phyloP scores from a whole-genome alignment of 306 rosid genomes.

The Citrullus mucosospermus region DNA sequence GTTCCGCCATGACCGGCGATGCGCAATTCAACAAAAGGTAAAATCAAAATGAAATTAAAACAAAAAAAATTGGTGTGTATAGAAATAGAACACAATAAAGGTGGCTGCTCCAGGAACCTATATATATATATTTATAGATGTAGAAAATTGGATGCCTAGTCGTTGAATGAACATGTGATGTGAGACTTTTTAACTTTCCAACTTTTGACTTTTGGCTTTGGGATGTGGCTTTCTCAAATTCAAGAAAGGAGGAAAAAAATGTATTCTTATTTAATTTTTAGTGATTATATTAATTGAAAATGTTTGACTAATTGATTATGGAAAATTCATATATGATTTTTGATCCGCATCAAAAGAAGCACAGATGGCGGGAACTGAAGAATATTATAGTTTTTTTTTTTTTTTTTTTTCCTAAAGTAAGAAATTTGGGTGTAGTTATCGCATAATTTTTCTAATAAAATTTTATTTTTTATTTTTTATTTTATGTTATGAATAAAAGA shows the following conservation, averaged over 20 bases:
- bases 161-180: neutral
- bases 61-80: neutral
- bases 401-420: too few species aligned
- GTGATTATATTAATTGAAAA: neutral
- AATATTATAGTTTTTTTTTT: neutral
- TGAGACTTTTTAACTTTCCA: neutral
- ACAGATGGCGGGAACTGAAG: neutral
- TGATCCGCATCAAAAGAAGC: neutral
- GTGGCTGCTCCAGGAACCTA: neutral
- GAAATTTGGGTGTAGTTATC: too few species aligned
- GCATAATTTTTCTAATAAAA: too few species aligned
- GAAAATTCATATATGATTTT: neutral
- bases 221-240: neutral
- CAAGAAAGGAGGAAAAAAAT: neutral
- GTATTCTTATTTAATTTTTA: neutral
- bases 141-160: neutral
- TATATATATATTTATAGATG: neutral
- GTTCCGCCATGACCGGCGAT: constrained; percentile 35
- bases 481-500: too few species aligned
- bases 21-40: neutral
- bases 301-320: neutral
- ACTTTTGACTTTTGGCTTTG: neutral
- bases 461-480: too few species aligned
- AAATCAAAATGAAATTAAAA: neutral
- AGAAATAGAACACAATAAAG: neutral